Base-by-base conservation (phyloP, 1,284 basidiomycete species). In the Blastosporella zonata region DNA sequence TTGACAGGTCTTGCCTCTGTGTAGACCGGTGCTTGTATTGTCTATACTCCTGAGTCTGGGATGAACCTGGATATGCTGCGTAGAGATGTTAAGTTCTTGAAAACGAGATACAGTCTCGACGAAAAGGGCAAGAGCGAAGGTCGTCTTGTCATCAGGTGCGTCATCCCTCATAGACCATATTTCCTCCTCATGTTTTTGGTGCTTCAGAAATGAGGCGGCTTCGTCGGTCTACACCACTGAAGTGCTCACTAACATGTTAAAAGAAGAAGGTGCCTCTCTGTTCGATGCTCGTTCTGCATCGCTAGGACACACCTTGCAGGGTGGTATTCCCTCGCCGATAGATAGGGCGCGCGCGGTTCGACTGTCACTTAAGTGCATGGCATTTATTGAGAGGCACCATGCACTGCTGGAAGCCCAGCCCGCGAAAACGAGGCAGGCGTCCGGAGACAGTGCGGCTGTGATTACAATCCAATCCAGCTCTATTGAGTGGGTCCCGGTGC, bases 261-360 rank as follows among this genome's bases (percentile, higher is more conserved):
- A 89, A 60, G 94, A 97, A 63, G 96, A 99, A 69, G 96, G 96
- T 36, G 82, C 84, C 13, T 65, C 77, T 6, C 74, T 97, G n/a
- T 99, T 98, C 63, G 97, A 99, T 71, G 85, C 96, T 15, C 87
- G 97, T 41, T 90, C 84, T 9, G 97, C 96, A 13, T 87, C 90
- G 2, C 83, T 99, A 17, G 96, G 97, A 8, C 97, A 99, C 71
- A 97, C 94, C 1, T 74, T 99, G 7, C 96, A 99, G 66, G 96
- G 96, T 15, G 93, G 93, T 4, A 86, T 92, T 3, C 96, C 96
- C 2, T 96, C 94, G 0, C 96, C 96, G 0, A 78, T 92, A 56
- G 97, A 99, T 71, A 90, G 96, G 50, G 85, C 90, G 0, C 87
- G 93, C 15, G 96, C 93, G 1, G 89, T 91, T 1, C 87, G 95